Evolutionary conservation across 768 basidiomycete genomes (phyloP).

Genomic region (Kwoniella heveanensis): DNA sequence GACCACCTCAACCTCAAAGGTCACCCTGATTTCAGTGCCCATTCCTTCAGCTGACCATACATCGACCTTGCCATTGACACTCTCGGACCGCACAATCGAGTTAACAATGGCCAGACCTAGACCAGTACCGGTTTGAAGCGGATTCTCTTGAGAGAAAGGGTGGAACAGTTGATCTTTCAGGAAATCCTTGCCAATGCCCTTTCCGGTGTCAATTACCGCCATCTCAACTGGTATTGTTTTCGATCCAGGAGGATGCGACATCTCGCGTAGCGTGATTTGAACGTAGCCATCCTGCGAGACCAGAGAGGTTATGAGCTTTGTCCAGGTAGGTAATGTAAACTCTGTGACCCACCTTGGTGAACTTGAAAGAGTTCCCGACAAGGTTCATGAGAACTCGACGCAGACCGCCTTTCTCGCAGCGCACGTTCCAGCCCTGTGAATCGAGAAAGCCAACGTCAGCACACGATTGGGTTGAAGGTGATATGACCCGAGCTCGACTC

Average conservation of each 20-base stretch:
- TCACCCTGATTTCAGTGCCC: conserved; percentile 88
- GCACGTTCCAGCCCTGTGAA: conserved; percentile 80
- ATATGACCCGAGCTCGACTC: conserved; percentile 38
- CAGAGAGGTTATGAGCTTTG: too few species aligned
- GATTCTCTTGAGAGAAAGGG: conserved; percentile 96
- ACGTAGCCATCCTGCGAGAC: conserved; percentile 74
- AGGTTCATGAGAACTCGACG: conserved; percentile 91
- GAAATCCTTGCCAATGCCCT: conserved; percentile 93
- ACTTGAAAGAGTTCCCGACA: conserved; percentile 91
- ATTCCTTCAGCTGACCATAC: conserved; percentile 87
- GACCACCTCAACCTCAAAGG: conserved; percentile 70
- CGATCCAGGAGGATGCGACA: conserved; percentile 62
- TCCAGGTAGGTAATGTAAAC: too few species aligned
- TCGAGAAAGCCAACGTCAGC: not conserved
- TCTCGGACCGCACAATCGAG: conserved; percentile 82
- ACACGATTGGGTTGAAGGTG: not conserved
- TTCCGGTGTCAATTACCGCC: conserved; percentile 84
- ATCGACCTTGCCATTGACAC: conserved; percentile 86
- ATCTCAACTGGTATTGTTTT: conserved; percentile 75
- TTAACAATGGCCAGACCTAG: conserved; percentile 93
- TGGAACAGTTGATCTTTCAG: conserved; percentile 94
- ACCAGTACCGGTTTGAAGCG: conserved; percentile 87
- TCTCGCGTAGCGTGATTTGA: conserved; percentile 76
- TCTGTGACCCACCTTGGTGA: conserved; percentile 78
- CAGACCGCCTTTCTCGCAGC: conserved; percentile 89